Percentiles rank a stretch among this genome's conserved stretches.
Conservation (phyloP, 2,329 filamentous ascomycete genomes). For the Trichophyton mentagrophytes region DNA sequence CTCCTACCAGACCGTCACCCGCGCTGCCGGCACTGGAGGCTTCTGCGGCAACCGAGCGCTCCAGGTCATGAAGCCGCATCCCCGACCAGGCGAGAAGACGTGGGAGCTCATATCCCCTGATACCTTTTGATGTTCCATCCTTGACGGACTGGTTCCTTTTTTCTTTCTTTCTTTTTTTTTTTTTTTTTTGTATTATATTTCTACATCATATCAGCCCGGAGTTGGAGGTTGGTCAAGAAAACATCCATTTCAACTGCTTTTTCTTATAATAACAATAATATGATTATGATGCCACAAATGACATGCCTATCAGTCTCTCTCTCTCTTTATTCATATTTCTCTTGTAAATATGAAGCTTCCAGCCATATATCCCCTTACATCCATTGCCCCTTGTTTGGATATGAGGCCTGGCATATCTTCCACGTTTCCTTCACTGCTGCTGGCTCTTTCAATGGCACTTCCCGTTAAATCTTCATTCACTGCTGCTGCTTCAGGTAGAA, state of each 20-base stretch:
- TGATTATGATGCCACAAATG: not conserved
- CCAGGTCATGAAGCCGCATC: conserved; percentile 33
- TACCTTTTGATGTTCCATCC: conserved; percentile 7
- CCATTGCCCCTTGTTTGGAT: not conserved
- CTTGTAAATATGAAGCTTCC: not conserved
- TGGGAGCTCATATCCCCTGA: conserved; percentile 34
- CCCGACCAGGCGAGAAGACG: conserved; percentile 32
- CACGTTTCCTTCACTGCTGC: not conserved
- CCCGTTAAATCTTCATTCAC: not conserved
- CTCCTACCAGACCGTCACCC: conserved; percentile 27
- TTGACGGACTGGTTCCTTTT: too few relatives aligned
- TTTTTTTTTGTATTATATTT: not conserved
- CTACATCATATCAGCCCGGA: not conserved
- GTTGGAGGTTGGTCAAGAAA: not conserved
- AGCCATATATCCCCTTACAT: not conserved
- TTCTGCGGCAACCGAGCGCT: conserved; percentile 34
- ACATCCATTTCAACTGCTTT: not conserved
- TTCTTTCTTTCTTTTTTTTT: too few relatives aligned
- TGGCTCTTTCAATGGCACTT: not conserved
- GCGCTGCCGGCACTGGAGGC: conserved; percentile 32
- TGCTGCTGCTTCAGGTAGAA: not conserved
- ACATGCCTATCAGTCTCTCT: not conserved
- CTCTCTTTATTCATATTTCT: not conserved
- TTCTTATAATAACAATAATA: not conserved
- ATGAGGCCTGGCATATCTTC: not conserved